A percentile compares a stretch with the other conserved stretches of the same genome.
Conservation (phyloP, 139 green algal species). For the Closterium sp. region DNA sequence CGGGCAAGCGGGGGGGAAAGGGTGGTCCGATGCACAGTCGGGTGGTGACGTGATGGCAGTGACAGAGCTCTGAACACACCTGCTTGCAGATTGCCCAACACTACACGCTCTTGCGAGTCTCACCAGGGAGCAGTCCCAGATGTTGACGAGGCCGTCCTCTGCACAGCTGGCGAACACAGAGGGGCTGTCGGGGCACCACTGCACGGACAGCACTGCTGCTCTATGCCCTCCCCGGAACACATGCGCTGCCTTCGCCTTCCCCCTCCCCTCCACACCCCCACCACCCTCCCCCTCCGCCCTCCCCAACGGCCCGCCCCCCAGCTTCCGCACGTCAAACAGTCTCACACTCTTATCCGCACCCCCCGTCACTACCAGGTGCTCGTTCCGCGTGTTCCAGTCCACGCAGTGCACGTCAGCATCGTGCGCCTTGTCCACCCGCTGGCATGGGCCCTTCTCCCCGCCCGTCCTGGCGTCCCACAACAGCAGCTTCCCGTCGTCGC, state of each 20-base stretch:
- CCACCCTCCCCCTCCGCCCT: neutral
- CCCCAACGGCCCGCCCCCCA: neutral
- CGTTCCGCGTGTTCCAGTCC: slow-evolving; percentile 9
- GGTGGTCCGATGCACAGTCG: too few species aligned
- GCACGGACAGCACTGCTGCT: neutral
- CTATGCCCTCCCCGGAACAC: neutral
- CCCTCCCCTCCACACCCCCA: too few species aligned
- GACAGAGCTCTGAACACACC: too few species aligned
- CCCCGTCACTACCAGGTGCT: slow-evolving; percentile 12
- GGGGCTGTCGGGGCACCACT: neutral
- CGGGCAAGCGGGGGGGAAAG: neutral
- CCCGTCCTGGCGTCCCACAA: slow-evolving; percentile 77
- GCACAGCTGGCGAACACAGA: too few species aligned
- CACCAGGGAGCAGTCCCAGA: too few species aligned
- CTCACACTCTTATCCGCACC: slow-evolving; percentile 1
- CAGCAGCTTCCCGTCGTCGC: slow-evolving; percentile 74
- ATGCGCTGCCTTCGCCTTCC: neutral
- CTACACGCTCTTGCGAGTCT: too few species aligned
- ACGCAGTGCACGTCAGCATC: slow-evolving; percentile 7
- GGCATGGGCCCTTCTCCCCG: neutral
- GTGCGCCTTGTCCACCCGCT: neutral
- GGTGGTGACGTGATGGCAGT: too few species aligned
- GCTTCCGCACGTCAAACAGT: slow-evolving; percentile 21
- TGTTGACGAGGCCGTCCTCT: too few species aligned
- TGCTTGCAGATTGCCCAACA: too few species aligned